Evolutionary conservation across 2,329 filamentous ascomycete species (phyloP), one percentile per base, ranked within the genome.

Genomic region (Emmonsiellopsis sp.): DNA sequence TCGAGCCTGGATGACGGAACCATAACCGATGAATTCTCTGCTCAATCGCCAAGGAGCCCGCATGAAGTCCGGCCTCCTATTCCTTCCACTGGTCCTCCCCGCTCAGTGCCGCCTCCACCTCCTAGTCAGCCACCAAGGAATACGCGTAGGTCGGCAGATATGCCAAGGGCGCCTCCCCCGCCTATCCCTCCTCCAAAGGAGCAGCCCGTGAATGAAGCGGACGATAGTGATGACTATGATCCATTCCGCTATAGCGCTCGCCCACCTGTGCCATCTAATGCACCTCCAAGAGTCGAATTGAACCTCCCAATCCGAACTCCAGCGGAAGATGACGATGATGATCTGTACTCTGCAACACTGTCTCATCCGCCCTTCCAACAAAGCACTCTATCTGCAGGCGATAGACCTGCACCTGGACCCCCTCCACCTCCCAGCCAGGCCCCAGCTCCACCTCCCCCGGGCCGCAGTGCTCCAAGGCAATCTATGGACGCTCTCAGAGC

Each of bases 1-100:
- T 82, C 85, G 6, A 94, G 87, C 65, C 66, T 87, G 52, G 89
- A 94, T 57, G 84, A 86, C 54, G 80, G 76, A 42, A 80, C 80
- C 2, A 73, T 71, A 21, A 76, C 75, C 17, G 80, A 82, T 56
- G 79, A 83, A 48, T 67, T 71, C 39, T 72, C 83, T 36, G 58
- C 74, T 52, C 76, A 76, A 42, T 73, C 74, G 50, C 71, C 74
- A 46, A 64, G 69, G 51, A 71, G 65, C 56, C 70, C 71, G 40
- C 68, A 68, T 33, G 63, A 63, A 53, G 64, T 65, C 46, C 68
- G 68, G 45, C 65, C 66, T n/a, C 76, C 78, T 55, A 84, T 82
- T 5, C 81, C 80, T 51, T 56, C 46, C 76, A 78, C 45, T 37
- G 40, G 27, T 52, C 78, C 79, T 50, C 84, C 84, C 10, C 77